These are phyloP conservation scores for Plasmodium blacklocki DNA, from an alignment of 169 alveolate species.

Conservation along the genomic window DNA sequence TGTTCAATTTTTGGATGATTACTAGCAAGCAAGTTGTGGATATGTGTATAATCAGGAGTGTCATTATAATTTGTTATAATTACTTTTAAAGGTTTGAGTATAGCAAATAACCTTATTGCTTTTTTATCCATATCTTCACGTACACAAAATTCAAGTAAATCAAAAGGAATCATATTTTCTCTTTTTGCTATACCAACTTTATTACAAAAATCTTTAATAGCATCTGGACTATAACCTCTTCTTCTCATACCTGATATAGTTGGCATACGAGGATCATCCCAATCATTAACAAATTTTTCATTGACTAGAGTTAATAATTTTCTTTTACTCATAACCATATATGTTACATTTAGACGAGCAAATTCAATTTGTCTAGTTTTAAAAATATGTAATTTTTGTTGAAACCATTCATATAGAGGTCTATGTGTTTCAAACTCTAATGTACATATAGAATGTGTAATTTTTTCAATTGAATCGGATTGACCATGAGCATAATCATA, in stretches of 20 bases:
- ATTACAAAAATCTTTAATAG: constrained; percentile 91
- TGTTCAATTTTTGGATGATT: constrained; percentile 68
- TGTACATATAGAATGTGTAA: constrained; percentile 99
- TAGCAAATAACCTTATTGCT: constrained; percentile 81
- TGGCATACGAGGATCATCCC: constrained; percentile 99
- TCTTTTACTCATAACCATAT: constrained; percentile 97
- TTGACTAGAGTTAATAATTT: constrained; percentile 93
- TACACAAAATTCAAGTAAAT: constrained; percentile 95
- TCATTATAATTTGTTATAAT: constrained; percentile 76
- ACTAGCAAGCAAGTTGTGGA: constrained; percentile 7
- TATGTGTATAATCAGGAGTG: neutral
- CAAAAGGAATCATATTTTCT: constrained; percentile 93
- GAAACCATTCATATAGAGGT: constrained; percentile 99
- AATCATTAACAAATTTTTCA: constrained; percentile 94
- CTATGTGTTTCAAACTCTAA: constrained; percentile 99
- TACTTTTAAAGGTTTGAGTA: constrained; percentile 82
- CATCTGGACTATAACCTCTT: constrained; percentile 96
- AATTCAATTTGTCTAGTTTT: constrained; percentile 94
- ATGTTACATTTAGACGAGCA: constrained; percentile 97
- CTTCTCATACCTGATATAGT: constrained; percentile 98
- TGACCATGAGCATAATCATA: constrained; percentile 99
- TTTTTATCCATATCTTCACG: constrained; percentile 83
- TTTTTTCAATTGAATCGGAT: constrained; percentile 97
- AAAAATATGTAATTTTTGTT: constrained; percentile 90
- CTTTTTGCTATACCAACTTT: constrained; percentile 97